Base-by-base conservation (phyloP, 2,329 filamentous ascomycete species). In the Elsinoe ampelina region DNA sequence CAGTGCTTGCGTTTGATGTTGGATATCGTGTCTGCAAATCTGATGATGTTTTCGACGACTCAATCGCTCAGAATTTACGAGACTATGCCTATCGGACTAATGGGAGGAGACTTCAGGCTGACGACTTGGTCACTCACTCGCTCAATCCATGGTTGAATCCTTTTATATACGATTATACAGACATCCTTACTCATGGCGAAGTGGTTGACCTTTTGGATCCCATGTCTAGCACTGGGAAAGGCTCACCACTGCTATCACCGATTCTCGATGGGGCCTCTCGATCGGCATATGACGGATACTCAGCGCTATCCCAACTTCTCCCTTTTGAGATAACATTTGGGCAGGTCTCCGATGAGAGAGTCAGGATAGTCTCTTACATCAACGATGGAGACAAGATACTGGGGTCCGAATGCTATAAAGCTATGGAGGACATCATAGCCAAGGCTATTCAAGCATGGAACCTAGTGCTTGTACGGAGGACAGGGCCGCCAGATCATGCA, bases 291-390 rank as follows among this genome's bases (percentile, higher is more conserved):
- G 22, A 22, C 22, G 22, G 22, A 22, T 22, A 52, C 55, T 61
- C 54, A 22, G 36, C 50, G 2, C 47, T 30, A 54, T 52, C 51
- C 50, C 45, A 60, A 39, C 45, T 54, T 12, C 54, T 62, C 17
- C 59, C 59, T 3, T 60, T 22, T 17, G 57, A 61, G 30, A 19
- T 60, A 2, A 22, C 22, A 22, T 22, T 22, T 5, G 22, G 22
- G 22, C 3, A 22, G 22, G 42, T 47, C 6, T 59, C 60, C 26
- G 13, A 10, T 34, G 17, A 57, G 39, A 8, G 1, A 4, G 42
- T 61, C 35, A n/a, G 32, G 13, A 57, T 60, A 2, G 47, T 38
- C 17, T 62, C 59, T 15, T 61, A 62, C 30, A 55, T 61, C 57
- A 62, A 61, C 43, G 43, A 50, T 26, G 45, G 59, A 26, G 50